These are phyloP conservation scores for Limnanthes douglasii DNA, from an alignment of 345 rosid species.

Conservation along the genomic window DNA sequence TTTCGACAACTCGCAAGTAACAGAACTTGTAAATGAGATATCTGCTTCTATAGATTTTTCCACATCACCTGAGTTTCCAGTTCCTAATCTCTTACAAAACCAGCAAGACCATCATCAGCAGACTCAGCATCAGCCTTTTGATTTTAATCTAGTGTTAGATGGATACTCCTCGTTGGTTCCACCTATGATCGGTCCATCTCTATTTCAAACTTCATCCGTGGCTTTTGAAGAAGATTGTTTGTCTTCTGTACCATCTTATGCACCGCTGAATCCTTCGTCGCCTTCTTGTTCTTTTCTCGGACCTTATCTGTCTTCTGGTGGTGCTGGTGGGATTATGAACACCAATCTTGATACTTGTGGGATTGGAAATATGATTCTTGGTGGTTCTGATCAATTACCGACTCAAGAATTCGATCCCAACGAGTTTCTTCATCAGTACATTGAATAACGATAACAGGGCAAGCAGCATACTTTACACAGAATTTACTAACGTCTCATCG, in stretches of 20 bases:
- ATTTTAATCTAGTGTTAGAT: too few relatives aligned
- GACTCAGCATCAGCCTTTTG: constrained; percentile 10
- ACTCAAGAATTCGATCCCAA: constrained; percentile 83
- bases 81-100: constrained; percentile 31
- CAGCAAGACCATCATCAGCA: constrained; percentile 29
- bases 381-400: too few relatives aligned
- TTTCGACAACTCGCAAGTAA: constrained; percentile 46
- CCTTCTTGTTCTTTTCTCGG: constrained; percentile 40
- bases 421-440: constrained; percentile 71
- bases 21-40: constrained; percentile 62
- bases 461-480: constrained; percentile 88
- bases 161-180: constrained; percentile 11
- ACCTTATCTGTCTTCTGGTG: too few relatives aligned
- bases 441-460: constrained; percentile 80
- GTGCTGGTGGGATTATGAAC: too few relatives aligned
- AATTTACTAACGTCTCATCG: constrained; percentile 93
- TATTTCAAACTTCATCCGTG: constrained; percentile 5
- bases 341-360: too few relatives aligned
- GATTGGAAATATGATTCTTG: too few relatives aligned
- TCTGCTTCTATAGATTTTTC: constrained; percentile 86
- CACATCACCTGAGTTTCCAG: constrained; percentile 37
- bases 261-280: constrained; percentile 45
- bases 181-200: constrained; percentile 14
- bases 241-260: constrained; percentile 57
- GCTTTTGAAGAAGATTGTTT: constrained; percentile 72